A percentile compares a stretch with the other conserved stretches of the same genome.
phyloP scores from a whole-genome alignment of 306 rosid species.

The Erythrophleum fordii region DNA sequence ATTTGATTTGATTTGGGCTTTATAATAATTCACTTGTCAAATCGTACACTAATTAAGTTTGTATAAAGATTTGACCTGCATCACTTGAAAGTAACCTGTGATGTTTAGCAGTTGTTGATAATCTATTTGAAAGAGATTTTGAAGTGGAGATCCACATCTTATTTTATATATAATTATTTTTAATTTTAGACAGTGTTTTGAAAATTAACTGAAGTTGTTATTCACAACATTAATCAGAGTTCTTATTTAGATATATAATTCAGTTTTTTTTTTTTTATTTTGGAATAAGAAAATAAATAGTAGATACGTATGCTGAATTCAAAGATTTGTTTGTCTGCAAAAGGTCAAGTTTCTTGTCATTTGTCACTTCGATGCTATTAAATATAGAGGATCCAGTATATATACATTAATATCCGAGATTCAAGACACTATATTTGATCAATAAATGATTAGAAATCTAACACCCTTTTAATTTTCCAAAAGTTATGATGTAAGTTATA shows the following conservation, averaged over 20 bases:
- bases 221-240: not conserved
- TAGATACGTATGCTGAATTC: constrained; percentile 3
- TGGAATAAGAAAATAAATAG: constrained; percentile 6
- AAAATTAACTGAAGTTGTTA: not conserved
- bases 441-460: too few species aligned
- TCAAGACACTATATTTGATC: not conserved
- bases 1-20: constrained; percentile 16
- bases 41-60: constrained; percentile 15
- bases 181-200: not conserved
- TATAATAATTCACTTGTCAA: not conserved
- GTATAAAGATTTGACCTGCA: constrained; percentile 29
- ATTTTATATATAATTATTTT: too few species aligned
- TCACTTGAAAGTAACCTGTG: constrained; percentile 28
- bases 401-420: not conserved
- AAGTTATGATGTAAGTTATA: not conserved
- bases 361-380: constrained; percentile 8
- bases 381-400: not conserved
- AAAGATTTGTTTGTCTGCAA: not conserved
- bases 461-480: not conserved
- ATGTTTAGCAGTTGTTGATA: not conserved
- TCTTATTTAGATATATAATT: not conserved
- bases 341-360: constrained; percentile 10
- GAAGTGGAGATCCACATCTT: too few species aligned
- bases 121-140: not conserved
- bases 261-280: not conserved